Conservation (phyloP, 805 yeast genomes). For the Zygoascus bituminiphila region DNA sequence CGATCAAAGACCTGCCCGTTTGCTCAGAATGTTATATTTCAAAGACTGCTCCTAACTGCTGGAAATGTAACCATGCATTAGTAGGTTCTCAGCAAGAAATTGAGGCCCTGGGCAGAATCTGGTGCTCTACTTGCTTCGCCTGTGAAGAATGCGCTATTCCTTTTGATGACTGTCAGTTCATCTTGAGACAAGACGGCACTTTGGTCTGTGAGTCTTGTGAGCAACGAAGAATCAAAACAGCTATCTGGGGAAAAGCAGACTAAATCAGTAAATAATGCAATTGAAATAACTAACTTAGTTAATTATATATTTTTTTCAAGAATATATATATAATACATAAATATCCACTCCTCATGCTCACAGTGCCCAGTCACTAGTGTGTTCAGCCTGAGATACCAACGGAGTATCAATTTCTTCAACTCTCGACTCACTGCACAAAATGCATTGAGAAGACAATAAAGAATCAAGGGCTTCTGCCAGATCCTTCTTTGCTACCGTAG, state of each 20-base stretch:
- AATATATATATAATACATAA: neutral
- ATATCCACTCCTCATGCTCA: constrained; percentile 2
- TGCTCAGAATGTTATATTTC: constrained; percentile 23
- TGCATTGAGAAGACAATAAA: constrained; percentile 56
- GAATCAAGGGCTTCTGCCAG: constrained; percentile 33
- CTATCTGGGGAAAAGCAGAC: constrained; percentile 14
- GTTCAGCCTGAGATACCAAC: constrained; percentile 29
- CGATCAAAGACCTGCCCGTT: constrained; percentile 16
- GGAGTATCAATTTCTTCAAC: constrained; percentile 66
- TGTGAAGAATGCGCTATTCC: constrained; percentile 26
- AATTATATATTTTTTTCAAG: neutral
- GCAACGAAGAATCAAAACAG: constrained; percentile 14
- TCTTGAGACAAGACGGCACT: constrained; percentile 26
- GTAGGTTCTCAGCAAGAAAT: constrained; percentile 16
- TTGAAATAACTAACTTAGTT: neutral
- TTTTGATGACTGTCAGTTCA: constrained; percentile 23
- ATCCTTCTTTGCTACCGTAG: constrained; percentile 20
- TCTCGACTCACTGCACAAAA: constrained; percentile 70
- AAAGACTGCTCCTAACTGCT: constrained; percentile 24
- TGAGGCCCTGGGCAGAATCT: constrained; percentile 25
- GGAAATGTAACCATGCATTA: constrained; percentile 25
- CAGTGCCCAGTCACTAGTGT: constrained; percentile 8
- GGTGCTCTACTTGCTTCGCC: constrained; percentile 27
- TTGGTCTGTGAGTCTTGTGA: constrained; percentile 26
- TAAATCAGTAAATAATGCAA: neutral